A percentile compares a stretch with the other conserved stretches of the same genome.
Conservation (phyloP, 1,284 basidiomycete species). For the Pterulicium gracile region DNA sequence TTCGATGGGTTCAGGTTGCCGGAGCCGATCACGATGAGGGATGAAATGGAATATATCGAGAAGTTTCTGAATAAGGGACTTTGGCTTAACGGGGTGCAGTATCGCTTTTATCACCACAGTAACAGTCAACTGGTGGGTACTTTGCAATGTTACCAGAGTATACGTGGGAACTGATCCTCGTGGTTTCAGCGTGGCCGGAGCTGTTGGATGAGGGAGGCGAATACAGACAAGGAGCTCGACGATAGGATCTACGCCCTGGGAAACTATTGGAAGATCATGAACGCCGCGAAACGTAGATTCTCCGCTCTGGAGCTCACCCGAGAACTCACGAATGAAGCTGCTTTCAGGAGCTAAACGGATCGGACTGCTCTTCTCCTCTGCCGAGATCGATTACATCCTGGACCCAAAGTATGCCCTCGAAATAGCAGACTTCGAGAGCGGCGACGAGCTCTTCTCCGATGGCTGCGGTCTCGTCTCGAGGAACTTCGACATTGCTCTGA, state of each 20-base stretch:
- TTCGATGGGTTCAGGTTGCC: slow-evolving; percentile 44
- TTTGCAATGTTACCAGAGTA: not conserved
- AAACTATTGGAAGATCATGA: slow-evolving; percentile 48
- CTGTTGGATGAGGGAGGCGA: slow-evolving; percentile 47
- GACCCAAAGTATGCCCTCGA: slow-evolving; percentile 38
- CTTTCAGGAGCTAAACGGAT: slow-evolving; percentile 51
- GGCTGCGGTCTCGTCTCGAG: slow-evolving; percentile 55
- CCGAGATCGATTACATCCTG: slow-evolving; percentile 43
- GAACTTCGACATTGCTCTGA: slow-evolving; percentile 49
- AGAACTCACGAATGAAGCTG: no score
- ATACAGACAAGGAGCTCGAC: slow-evolving; percentile 43
- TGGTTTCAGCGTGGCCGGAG: slow-evolving; percentile 40
- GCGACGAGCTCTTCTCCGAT: slow-evolving; percentile 53
- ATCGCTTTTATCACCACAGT: slow-evolving; percentile 58
- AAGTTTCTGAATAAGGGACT: slow-evolving; percentile 43
- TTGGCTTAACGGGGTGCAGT: slow-evolving; percentile 45
- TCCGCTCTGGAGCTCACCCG: slow-evolving; percentile 2
- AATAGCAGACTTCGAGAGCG: slow-evolving; percentile 44
- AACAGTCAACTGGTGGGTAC: slow-evolving; percentile 51
- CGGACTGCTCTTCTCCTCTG: slow-evolving; percentile 52
- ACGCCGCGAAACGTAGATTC: slow-evolving; percentile 45
- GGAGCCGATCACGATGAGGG: slow-evolving; percentile 29
- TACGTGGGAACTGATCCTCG: slow-evolving; percentile 2
- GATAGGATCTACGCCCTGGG: slow-evolving; percentile 41
- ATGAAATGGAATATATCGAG: slow-evolving; percentile 41